phyloP scores from a whole-genome alignment of 1,284 basidiomycete species.

The Ceraceosorus bombacis region DNA sequence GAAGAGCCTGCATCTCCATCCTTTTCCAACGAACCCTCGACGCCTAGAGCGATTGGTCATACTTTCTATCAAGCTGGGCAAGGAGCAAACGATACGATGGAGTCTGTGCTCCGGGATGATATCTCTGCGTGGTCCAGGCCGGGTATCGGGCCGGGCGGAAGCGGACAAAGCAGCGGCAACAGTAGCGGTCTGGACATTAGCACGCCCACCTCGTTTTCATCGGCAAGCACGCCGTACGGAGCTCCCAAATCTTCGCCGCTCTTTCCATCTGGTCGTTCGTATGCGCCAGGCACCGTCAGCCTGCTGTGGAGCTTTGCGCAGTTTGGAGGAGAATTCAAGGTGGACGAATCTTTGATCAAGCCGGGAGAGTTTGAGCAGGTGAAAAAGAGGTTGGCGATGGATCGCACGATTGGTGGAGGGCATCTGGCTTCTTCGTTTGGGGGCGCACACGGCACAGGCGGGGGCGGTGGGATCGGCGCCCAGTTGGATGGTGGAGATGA shows the following conservation, averaged over 20 bases:
- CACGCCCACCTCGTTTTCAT: neutral
- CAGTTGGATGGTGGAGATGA: constrained; percentile 6
- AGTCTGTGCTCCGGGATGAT: constrained; percentile 46
- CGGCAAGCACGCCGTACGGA: neutral
- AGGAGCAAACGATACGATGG: constrained; percentile 45
- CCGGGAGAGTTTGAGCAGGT: constrained; percentile 49
- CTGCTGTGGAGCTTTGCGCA: constrained; percentile 83
- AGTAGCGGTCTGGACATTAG: neutral
- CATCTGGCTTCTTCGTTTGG: constrained; percentile 4
- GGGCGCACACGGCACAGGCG: constrained; percentile 20
- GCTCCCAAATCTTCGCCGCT: neutral
- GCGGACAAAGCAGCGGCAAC: neutral
- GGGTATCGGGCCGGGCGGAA: neutral
- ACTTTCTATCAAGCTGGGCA: constrained; percentile 40
- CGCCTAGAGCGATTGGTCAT: neutral
- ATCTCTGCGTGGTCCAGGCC: constrained; percentile 31
- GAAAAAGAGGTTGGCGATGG: constrained; percentile 40
- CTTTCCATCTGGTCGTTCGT: neutral
- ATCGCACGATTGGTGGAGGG: constrained; percentile 22
- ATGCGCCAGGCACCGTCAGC: constrained; percentile 56
- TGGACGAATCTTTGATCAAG: constrained; percentile 52
- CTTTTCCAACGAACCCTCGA: neutral
- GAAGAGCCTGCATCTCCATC: neutral
- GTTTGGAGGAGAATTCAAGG: constrained; percentile 61
- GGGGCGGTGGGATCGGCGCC: constrained; percentile 21